Base-by-base conservation (phyloP, 164 flowering plant genomes). In the Aristolochia californica region DNA sequence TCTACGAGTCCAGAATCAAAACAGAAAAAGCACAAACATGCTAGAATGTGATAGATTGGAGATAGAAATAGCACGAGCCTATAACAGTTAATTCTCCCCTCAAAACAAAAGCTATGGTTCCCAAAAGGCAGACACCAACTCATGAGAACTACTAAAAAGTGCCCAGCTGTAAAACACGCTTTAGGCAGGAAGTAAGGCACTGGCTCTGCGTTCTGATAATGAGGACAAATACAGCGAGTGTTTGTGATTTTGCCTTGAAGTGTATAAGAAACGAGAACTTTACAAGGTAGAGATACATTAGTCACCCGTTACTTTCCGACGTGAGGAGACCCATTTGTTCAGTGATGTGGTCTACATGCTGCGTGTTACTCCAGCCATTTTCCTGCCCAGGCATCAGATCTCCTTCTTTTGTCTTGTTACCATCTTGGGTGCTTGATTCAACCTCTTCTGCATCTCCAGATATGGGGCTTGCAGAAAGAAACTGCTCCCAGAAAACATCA, bases 251-350 rank as follows among this genome's bases (percentile, higher is more conserved):
- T 8, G 10, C 40, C 40, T 3, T 34, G 22, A 11, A 47, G 54
- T 11, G 15, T 50, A 50, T 22, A 50, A 24, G 14, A 48, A 48
- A 25, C 14, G 23, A 22, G 27, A 22, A 1, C 15, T 23, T 22
- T 50, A 16, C 27, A 50, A 13, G 54, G 53, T 49, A 24, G 25
- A 24, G 25, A 22, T 43, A 61, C 57, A 52, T n/a, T 77, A 66
- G 75, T 53, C 53, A 67, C 60, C 56, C 61, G 58, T 75, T 53
- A 55, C 59, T 57, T 9, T 90, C 81, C 16, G 96, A 80, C 13
- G 75, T 53, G 15, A 85, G 88, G 65, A 70, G 81, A 21, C 87
- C 91, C 96, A 86, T 84, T 66, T 83, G 83, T 70, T 84, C 83
- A 0, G 95, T 86, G n/a, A 91, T 83, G 64, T 72, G 74, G 20